phyloP scores from a whole-genome alignment of 1,139 yeast species.

The Suhomyces yuchorum region DNA sequence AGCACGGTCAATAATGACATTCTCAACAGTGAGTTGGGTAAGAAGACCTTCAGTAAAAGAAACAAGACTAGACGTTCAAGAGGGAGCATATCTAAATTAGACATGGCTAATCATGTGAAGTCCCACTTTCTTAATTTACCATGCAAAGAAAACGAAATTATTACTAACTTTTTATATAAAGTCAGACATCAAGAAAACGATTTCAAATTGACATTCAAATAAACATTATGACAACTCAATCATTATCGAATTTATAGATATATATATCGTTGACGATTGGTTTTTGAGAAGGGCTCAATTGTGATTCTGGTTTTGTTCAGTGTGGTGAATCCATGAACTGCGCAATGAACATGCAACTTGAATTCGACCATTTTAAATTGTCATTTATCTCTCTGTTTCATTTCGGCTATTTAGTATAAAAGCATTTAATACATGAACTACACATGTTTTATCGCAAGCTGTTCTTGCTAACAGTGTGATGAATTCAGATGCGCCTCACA shows the following conservation, averaged over 20 bases:
- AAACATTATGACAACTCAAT: not conserved
- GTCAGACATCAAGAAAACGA: constrained; percentile 64
- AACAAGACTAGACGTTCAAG: constrained; percentile 32
- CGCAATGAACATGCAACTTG: too few species aligned
- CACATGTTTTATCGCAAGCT: too few species aligned
- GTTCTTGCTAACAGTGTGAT: too few species aligned
- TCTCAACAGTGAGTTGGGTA: constrained; percentile 64
- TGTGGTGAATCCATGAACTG: too few species aligned
- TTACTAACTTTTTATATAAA: constrained; percentile 76
- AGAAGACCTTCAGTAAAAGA: constrained; percentile 53
- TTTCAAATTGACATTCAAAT: constrained; percentile 42
- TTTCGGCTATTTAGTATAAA: not conserved
- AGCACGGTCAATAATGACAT: constrained; percentile 62
- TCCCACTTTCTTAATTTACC: constrained; percentile 63
- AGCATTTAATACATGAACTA: not conserved
- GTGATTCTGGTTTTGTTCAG: too few species aligned
- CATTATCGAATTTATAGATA: too few species aligned
- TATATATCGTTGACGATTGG: not conserved
- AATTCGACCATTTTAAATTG: too few species aligned
- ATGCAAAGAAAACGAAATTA: constrained; percentile 75
- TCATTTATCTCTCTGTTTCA: not conserved
- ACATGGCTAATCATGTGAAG: constrained; percentile 57
- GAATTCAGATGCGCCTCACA: not conserved
- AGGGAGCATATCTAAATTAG: constrained; percentile 48
- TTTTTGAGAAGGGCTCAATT: too few species aligned